Conservation (phyloP, 75 land plant species). For the Azolla pinnata region DNA sequence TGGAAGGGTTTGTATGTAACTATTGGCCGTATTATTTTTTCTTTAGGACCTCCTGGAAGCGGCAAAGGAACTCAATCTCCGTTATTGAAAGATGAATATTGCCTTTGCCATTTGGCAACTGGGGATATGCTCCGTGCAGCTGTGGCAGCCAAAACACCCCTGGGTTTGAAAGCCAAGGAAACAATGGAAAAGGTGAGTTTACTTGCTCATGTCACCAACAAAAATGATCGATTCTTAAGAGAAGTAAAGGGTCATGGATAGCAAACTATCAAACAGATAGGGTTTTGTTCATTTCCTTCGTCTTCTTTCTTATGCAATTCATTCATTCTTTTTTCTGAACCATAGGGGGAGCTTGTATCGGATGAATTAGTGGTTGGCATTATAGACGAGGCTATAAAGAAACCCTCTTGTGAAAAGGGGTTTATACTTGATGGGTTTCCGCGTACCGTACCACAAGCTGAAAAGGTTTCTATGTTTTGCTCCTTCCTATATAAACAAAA, state of each 20-base stretch:
- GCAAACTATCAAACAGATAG: too few species aligned
- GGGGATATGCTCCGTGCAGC: conserved; percentile 97
- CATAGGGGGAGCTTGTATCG: conserved; percentile 83
- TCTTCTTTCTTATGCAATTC: conserved; percentile 7
- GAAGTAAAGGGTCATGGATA: too few species aligned
- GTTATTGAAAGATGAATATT: conserved; percentile 79
- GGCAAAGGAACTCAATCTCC: conserved; percentile 97
- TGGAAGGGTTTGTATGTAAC: not conserved
- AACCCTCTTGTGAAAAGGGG: conserved; percentile 91
- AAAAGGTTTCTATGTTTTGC: conserved; percentile 50
- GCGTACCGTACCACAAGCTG: conserved; percentile 82
- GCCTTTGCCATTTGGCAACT: conserved; percentile 90
- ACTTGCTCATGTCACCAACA: too few species aligned
- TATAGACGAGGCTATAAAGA: conserved; percentile 86
- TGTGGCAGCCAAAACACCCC: conserved; percentile 82
- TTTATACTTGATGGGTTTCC: conserved; percentile 98
- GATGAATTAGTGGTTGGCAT: conserved; percentile 97
- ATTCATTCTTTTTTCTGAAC: not conserved
- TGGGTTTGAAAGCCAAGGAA: conserved; percentile 90
- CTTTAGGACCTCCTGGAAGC: conserved; percentile 86
- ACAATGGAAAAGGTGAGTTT: conserved; percentile 77
- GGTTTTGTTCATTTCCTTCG: not conserved
- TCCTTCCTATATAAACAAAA: too few species aligned
- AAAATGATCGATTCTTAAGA: too few species aligned
- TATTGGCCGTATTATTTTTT: too few species aligned